Evolutionary conservation across 768 basidiomycete species (phyloP), one percentile per base, ranked within the genome.

Genomic region (Tulasnella sp.): DNA sequence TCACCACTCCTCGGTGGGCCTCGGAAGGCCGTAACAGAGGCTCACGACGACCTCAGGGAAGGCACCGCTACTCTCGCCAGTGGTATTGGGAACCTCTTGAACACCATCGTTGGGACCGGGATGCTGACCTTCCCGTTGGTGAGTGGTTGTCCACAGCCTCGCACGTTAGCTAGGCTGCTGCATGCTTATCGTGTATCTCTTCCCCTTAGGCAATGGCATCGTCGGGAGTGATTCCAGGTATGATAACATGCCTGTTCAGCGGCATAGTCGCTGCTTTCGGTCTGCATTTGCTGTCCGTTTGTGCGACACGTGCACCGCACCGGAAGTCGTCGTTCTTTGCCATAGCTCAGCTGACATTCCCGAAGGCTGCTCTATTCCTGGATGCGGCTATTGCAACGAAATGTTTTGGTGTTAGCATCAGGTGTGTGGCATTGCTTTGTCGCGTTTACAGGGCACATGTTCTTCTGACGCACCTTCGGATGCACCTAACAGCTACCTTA

Each of bases 321-420:
- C 75, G 91, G 42, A 78, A 75, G 11, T 74, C 89, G 15, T 90
- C 87, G 6, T 94, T 92, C 69, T 89, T 89, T 62, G 81, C 84
- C 12, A 72, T 93, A 17, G 77, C 86, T 1, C 77, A 85, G 66
- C 71, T 98, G 62, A 94, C 94, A 0, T 96, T 91, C 68, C 94
- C 94, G 2, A 80, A 76, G 41, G 87, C 85, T 0, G 86, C 85
- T 0, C 73, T 89, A 36, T 86, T 89, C 68, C 94, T 98, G 64
- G 94, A 97, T 68, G 82, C 82, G 3, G 94, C 93, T 11, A 91
- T 98, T 63, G 91, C 91, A 8, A 84, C 82, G 67, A 98, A 98
- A 67, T 98, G 94, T 68, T 96, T 96, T 66, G 94, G 94, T 17
- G 94, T 98, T 2, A 90, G 88, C 32, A 83, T 93, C 63, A 91